Evolutionary conservation across 306 rosid species (phyloP), one percentile per base, ranked within the genome.

Genomic region (Amphicarpaea edgeworthii): DNA sequence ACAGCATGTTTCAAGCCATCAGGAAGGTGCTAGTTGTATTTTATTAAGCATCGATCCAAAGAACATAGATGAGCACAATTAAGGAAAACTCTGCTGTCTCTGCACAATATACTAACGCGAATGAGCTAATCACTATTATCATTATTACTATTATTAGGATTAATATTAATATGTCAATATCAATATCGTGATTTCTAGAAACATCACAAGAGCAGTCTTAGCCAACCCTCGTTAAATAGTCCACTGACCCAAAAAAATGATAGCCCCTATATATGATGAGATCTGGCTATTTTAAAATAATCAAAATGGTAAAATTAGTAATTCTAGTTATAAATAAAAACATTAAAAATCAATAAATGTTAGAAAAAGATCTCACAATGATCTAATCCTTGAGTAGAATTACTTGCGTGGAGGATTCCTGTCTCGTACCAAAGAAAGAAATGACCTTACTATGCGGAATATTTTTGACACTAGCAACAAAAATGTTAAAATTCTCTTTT

Each of bases 1-100:
- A 63, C 30, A 77, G 85, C 85, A 77, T 55, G 85, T 5, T 70
- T 63, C 82, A 70, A 28, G 82, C 82, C 79, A 16, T 63, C 17
- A 38, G 30, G 45, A 70, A 60, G 5, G 1, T 40, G 46, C 47
- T 15, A 53, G 47, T 70, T 76, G 82, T 47, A 75, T 40, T 75
- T 81, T 24, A 59, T 75, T 47, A 75, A 38, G 41, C 51, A 9
- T 54, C 28, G 14, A 58, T 54, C 28, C 17, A 58, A 47, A 46
- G 45, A 74, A 9, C 71, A 21, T 3, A 60, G 4, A 46, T 16
- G 42, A 28, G 4, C 17, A 24, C n/a, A 76, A 16, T 8, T 51
- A 38, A 23, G 43, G 30, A 76, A 42, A 9, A n/a, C 54, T n/a
- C n/a, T n/a, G n/a, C n/a, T n/a, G n/a, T n/a, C n/a, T 60, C 69